Conservation (phyloP, 495 filamentous ascomycete species). For the Tuber calosporum region DNA sequence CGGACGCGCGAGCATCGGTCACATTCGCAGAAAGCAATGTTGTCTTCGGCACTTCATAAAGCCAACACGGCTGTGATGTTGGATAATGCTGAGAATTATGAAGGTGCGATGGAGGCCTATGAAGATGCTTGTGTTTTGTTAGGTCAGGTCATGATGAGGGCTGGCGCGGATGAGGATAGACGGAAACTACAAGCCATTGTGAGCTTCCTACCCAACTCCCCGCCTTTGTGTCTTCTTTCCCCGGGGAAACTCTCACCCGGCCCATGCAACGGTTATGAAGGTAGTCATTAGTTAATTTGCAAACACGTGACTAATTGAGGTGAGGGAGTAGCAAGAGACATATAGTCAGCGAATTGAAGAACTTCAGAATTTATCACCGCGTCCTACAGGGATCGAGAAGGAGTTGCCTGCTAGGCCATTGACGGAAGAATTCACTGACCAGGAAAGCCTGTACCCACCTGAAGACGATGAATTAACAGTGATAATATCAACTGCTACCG, state of each 20-base stretch:
- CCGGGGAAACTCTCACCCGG: neutral
- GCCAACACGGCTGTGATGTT: slow-evolving; percentile 91
- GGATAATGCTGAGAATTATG: slow-evolving; percentile 89
- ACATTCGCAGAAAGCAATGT: slow-evolving; percentile 75
- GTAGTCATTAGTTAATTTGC: neutral
- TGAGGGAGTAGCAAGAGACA: slow-evolving; percentile 60
- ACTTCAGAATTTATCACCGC: slow-evolving; percentile 62
- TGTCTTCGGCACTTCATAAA: slow-evolving; percentile 86
- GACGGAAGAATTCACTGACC: slow-evolving; percentile 57
- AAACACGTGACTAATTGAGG: slow-evolving; percentile 25
- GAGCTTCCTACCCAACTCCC: slow-evolving; percentile 43
- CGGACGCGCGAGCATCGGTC: slow-evolving; percentile 35
- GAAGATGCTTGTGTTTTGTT: slow-evolving; percentile 78
- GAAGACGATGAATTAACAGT: slow-evolving; percentile 47
- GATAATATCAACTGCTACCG: slow-evolving; percentile 45
- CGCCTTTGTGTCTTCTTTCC: neutral
- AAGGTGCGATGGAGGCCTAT: slow-evolving; percentile 87
- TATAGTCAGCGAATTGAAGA: slow-evolving; percentile 84
- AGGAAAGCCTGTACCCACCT: slow-evolving; percentile 49
- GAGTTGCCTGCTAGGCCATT: slow-evolving; percentile 69
- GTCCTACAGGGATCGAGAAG: slow-evolving; percentile 52
- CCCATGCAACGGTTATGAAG: neutral
- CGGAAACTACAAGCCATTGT: slow-evolving; percentile 84
- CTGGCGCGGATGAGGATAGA: slow-evolving; percentile 72
- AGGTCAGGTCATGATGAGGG: slow-evolving; percentile 76